Conservation (phyloP, 2,329 filamentous ascomycete genomes). For the Colletotrichum sp. region DNA sequence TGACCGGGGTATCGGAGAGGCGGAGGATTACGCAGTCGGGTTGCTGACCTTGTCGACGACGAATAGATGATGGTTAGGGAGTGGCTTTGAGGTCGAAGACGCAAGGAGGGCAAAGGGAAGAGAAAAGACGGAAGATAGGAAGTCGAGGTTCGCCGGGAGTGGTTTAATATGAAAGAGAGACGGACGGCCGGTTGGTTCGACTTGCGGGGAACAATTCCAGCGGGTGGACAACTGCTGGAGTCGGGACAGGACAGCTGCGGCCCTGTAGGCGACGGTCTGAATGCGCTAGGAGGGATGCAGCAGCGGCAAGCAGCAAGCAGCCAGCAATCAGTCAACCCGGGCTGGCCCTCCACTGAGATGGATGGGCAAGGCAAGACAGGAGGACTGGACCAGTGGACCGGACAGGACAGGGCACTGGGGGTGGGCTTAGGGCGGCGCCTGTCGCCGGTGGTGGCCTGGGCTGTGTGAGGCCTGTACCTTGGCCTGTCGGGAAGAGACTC, state of each 20-base stretch:
- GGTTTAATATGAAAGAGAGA: constrained; percentile 2
- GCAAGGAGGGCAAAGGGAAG: background rate
- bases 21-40: background rate
- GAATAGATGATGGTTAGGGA: background rate
- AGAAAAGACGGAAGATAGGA: background rate
- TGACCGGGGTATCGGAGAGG: background rate
- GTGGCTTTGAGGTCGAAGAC: background rate
- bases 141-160: background rate
- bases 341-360: background rate
- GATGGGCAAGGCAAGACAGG: background rate
- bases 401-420: background rate
- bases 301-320: background rate
- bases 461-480: background rate
- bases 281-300: background rate
- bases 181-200: background rate
- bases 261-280: background rate
- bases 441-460: background rate
- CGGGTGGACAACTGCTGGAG: background rate
- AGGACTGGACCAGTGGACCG: background rate
- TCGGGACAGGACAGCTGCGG: background rate
- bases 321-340: background rate
- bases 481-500: background rate
- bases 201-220: constrained; percentile 8
- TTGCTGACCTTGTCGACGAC: background rate
- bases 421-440: background rate